Conservation (phyloP, 1,284 basidiomycete species). For the Thecaphora frezii region DNA sequence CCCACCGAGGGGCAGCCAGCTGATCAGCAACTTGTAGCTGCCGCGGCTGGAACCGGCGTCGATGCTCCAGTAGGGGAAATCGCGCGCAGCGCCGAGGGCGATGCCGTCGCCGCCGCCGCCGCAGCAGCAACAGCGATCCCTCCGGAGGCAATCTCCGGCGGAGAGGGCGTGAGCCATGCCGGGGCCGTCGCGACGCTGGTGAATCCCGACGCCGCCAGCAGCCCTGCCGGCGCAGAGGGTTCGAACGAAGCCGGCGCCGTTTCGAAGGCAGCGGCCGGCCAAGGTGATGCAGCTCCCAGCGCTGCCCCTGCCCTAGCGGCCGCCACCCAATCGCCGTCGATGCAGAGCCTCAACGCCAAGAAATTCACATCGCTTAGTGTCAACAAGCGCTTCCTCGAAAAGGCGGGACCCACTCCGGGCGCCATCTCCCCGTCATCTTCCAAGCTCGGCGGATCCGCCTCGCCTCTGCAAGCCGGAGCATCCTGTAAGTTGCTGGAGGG, state of each 20-base stretch:
- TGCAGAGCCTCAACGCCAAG: conserved; percentile 13
- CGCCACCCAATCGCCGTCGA: not conserved
- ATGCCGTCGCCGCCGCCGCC: too few species aligned
- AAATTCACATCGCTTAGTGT: conserved; percentile 56
- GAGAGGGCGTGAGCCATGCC: not conserved
- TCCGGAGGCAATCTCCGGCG: too few species aligned
- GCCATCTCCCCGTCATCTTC: conserved; percentile 12
- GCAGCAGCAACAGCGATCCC: not conserved
- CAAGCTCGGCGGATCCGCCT: conserved; percentile 26
- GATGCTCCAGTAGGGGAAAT: not conserved
- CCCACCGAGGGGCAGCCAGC: too few species aligned
- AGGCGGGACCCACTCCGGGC: conserved; percentile 35
- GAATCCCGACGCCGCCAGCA: too few species aligned
- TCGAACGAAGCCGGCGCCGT: not conserved
- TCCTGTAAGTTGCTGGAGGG: not conserved
- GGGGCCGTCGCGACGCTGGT: not conserved
- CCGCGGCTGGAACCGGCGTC: too few species aligned
- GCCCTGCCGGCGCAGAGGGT: too few species aligned
- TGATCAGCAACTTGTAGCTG: not conserved
- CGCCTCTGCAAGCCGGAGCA: conserved; percentile 10
- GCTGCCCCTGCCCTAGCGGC: not conserved
- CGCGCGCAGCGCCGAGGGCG: too few species aligned
- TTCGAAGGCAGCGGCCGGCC: not conserved
- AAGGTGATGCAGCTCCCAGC: not conserved
- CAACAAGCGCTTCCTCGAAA: conserved; percentile 56